These are phyloP conservation scores for Theileria sp. DNA, from an alignment of 169 alveolate species.

Conservation along the genomic window DNA sequence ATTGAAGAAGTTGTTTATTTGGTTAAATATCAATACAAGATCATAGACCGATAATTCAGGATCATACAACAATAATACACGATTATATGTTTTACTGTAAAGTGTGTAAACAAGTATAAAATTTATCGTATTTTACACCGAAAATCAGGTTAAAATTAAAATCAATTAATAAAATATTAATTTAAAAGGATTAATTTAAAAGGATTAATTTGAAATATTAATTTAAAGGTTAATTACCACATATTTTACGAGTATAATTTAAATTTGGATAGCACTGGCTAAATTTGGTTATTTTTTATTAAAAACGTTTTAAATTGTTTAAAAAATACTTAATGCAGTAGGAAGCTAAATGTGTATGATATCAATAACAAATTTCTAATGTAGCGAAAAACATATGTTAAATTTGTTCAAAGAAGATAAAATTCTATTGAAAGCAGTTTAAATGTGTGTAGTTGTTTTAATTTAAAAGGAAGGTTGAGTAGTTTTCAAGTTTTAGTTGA, in stretches of 20 bases:
- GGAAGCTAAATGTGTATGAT: background rate
- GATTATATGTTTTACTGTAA: background rate
- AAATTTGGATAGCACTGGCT: background rate
- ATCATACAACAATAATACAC: constrained; percentile 12
- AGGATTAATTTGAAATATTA: no score
- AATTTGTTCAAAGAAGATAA: no score
- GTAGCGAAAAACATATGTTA: background rate
- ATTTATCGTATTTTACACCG: background rate
- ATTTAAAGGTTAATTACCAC: background rate
- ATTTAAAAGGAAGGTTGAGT: background rate
- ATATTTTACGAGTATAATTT: background rate
- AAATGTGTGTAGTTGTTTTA: background rate
- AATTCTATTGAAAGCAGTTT: no score
- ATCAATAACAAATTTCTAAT: background rate
- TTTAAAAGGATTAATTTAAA: background rate
- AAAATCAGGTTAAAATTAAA: background rate
- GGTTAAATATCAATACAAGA: background rate
- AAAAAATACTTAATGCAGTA: background rate
- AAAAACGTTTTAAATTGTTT: background rate
- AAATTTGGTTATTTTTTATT: background rate
- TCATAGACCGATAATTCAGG: no score
- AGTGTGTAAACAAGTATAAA: constrained; percentile 7
- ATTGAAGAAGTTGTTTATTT: background rate
- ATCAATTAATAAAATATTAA: background rate
- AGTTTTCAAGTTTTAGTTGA: background rate